Evolutionary conservation across 352 stramenopile genomes (phyloP).

Genomic region (Globisporangium abappressorium): DNA sequence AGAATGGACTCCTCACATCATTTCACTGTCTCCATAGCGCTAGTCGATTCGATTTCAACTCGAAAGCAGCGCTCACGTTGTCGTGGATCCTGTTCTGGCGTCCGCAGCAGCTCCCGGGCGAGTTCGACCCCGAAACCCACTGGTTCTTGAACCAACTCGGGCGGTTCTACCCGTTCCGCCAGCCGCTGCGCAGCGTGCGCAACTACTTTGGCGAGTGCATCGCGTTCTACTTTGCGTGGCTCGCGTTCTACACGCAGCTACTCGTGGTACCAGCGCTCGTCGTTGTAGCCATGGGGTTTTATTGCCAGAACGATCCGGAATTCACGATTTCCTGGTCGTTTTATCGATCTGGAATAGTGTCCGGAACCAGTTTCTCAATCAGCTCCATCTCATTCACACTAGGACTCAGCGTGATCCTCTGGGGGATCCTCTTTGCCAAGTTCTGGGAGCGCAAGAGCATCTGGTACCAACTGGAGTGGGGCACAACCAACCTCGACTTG

Average conservation of each 20-base stretch:
- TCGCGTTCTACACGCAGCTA: constrained; percentile 76
- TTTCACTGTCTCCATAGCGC: constrained; percentile 55
- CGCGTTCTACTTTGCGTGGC: constrained; percentile 91
- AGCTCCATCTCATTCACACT: constrained; percentile 11
- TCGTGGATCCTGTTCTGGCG: constrained; percentile 66
- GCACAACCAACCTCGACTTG: constrained; percentile 20
- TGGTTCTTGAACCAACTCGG: constrained; percentile 39
- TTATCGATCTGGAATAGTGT: constrained; percentile 16
- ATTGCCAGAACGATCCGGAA: constrained; percentile 13
- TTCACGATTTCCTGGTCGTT: constrained; percentile 26
- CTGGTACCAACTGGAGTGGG: constrained; percentile 66
- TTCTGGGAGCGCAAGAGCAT: constrained; percentile 55
- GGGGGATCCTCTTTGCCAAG: constrained; percentile 54
- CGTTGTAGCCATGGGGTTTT: constrained; percentile 28
- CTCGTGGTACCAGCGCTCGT: constrained; percentile 48
- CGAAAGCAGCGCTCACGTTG: constrained; percentile 27
- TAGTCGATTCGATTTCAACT: constrained; percentile 48
- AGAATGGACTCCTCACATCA: constrained; percentile 25
- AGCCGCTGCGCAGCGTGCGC: constrained; percentile 72
- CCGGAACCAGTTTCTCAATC: constrained; percentile 6
- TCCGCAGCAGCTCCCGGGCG: constrained; percentile 29
- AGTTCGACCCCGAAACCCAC: constrained; percentile 36
- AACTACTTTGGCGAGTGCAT: constrained; percentile 88
- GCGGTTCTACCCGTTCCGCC: constrained; percentile 46
- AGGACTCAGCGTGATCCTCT: constrained; percentile 34